These are phyloP conservation scores for Solanum hybrid DNA, from an alignment of 305 asterid species.

Conservation along the genomic window DNA sequence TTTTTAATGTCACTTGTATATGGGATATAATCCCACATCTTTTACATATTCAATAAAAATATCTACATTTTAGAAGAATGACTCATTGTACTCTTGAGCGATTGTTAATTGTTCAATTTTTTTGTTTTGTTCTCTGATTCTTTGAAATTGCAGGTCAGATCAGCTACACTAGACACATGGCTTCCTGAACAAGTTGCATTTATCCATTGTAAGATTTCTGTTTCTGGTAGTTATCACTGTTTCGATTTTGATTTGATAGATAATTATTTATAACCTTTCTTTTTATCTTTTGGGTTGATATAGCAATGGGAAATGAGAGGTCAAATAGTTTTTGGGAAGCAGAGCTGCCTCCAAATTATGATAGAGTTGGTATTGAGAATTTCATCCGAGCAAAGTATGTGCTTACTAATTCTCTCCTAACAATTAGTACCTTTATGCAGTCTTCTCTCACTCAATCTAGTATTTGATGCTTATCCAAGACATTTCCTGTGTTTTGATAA, in stretches of 20 bases:
- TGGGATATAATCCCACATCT: not conserved
- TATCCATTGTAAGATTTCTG: slow-evolving; percentile 69
- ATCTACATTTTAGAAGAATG: not conserved
- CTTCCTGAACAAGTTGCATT: slow-evolving; percentile 99
- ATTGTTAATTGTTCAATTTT: not conserved
- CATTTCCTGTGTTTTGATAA: slow-evolving; percentile 20
- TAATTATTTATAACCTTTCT: not conserved
- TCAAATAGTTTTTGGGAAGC: slow-evolving; percentile 99
- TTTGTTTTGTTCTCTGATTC: not conserved
- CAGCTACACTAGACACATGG: slow-evolving; percentile 99
- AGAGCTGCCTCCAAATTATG: slow-evolving; percentile 94
- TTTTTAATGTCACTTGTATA: not conserved
- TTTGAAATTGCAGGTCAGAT: slow-evolving; percentile 69
- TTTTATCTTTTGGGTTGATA: slow-evolving; percentile 14
- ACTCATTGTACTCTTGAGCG: not conserved
- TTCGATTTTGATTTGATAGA: not conserved
- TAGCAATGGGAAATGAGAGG: slow-evolving; percentile 98
- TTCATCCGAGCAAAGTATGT: slow-evolving; percentile 93
- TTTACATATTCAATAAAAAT: not conserved
- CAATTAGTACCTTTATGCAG: not conserved
- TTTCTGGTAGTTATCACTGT: slow-evolving; percentile 9
- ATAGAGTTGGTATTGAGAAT: slow-evolving; percentile 98
- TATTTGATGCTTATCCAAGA: slow-evolving; percentile 14
- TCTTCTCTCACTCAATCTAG: slow-evolving; percentile 7
- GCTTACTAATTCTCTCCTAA: slow-evolving; percentile 20